Percentiles rank a stretch among this genome's conserved stretches.
These are phyloP conservation scores for Vaucheria bursata DNA, from an alignment of 352 stramenopile genomes.

Conservation along the genomic window DNA sequence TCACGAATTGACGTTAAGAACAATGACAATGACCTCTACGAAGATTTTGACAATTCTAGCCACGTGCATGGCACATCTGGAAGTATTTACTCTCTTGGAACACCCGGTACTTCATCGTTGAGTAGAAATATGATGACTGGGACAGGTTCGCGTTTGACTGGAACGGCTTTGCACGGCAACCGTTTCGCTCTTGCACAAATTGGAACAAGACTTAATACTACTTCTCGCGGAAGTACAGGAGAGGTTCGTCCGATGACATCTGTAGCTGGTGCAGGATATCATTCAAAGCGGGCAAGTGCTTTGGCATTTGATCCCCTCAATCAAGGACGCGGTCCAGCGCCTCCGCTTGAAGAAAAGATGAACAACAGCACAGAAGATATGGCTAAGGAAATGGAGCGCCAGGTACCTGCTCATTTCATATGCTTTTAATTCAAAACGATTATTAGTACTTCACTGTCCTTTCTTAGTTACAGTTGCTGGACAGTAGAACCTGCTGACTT, in stretches of 20 bases:
- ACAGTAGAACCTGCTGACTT: no score
- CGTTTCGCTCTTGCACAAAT: constrained; percentile 17
- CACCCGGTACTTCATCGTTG: constrained; percentile 11
- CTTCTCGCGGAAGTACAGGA: constrained; percentile 35
- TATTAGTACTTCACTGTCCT: no score
- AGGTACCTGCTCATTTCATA: no score
- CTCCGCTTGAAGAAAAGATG: constrained; percentile 73
- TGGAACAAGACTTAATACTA: constrained; percentile 17
- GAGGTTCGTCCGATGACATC: constrained; percentile 82
- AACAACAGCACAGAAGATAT: constrained; percentile 82
- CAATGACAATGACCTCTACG: constrained; percentile 41
- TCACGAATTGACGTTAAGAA: no score
- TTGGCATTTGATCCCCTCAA: constrained; percentile 74
- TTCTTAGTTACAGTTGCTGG: no score
- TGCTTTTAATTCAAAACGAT: no score
- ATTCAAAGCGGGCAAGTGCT: constrained; percentile 37
- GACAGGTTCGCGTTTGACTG: neutral
- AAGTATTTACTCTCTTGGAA: constrained; percentile 13
- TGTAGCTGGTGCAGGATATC: constrained; percentile 75
- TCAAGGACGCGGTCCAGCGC: constrained; percentile 62
- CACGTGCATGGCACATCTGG: constrained; percentile 22
- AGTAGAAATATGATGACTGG: neutral
- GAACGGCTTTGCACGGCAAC: neutral
- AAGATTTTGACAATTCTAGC: constrained; percentile 47
- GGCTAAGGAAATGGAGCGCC: constrained; percentile 74